Evolutionary conservation across 2,329 filamentous ascomycete genomes (phyloP), one percentile per base, ranked within the genome.

Genomic region (Sporothrix euskadiensis): DNA sequence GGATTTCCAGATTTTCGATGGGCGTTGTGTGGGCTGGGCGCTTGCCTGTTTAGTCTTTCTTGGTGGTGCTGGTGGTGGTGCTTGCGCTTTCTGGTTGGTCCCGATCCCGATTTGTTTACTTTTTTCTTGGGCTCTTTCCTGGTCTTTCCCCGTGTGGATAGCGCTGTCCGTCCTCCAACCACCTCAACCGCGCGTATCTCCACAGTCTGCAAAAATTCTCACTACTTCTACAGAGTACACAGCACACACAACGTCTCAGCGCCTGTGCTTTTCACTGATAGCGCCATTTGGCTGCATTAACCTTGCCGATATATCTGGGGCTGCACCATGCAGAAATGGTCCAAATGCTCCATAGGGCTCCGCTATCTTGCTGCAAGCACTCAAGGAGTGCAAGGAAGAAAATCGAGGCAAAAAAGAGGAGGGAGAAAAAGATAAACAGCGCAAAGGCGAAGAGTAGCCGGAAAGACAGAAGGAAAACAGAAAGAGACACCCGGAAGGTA

Each of bases 331-430:
- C 41, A 68, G 10, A 35, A 35, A 8, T 35, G 35, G 5, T 35
- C 35, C 35, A 35, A 35, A 54, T 5, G 49, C 66, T 32, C 66
- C 66, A 57, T 54, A 39, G 49, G 32, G 49, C n/a, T 49, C 52
- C 56, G 69, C 69, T 49, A 41, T 59, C 39, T 57, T 70, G 3
- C 69, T 71, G 69, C 69, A 61, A 59, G 69, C 69, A 71, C 69
- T 71, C 54, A 70, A 69, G 47, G 9, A 70, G 5, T 19, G 30
- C 30, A 35, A 30, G 8, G 4, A 12, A 30, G 56, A 59, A 19
- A 19, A 26, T n/a, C 30, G 10, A 26, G 66, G 4, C 16, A 19
- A 30, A 16, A 22, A 19, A 19, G 44, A 30, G 22, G 8, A 19
- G 41, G 19, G 30, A 32, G 22, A 30, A 49, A 66, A 32, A 32